phyloP scores from a whole-genome alignment of 306 rosid genomes.

The Begonia peltatifolia region DNA sequence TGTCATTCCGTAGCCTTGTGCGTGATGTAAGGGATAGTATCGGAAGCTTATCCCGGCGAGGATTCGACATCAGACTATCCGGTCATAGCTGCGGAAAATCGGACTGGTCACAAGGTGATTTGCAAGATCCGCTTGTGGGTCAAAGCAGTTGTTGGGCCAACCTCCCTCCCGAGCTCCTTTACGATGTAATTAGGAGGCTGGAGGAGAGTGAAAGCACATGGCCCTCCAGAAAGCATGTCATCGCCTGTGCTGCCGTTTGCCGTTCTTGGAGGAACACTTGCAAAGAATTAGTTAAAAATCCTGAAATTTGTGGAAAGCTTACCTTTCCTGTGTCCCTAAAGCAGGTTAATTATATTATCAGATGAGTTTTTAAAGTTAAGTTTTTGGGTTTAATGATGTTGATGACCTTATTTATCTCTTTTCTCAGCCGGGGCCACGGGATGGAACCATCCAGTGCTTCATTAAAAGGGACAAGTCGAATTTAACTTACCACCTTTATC shows the following conservation, averaged over 20 bases:
- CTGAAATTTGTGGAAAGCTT: slow-evolving; percentile 68
- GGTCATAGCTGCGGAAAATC: slow-evolving; percentile 70
- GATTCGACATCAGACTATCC: slow-evolving; percentile 61
- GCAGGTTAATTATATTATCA: slow-evolving; percentile 35
- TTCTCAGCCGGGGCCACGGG: slow-evolving; percentile 69
- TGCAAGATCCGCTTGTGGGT: slow-evolving; percentile 27
- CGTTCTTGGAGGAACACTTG: slow-evolving; percentile 91
- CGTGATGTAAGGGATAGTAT: slow-evolving; percentile 83
- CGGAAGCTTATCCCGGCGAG: slow-evolving; percentile 78
- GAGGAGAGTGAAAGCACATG: slow-evolving; percentile 76
- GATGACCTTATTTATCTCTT: background rate
- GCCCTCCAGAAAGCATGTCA: slow-evolving; percentile 74
- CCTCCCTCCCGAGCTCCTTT: slow-evolving; percentile 83
- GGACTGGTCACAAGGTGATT: slow-evolving; percentile 47
- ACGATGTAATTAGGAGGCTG: slow-evolving; percentile 70
- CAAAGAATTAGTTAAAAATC: slow-evolving; percentile 60
- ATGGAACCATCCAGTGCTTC: slow-evolving; percentile 77
- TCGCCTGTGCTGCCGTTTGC: slow-evolving; percentile 77
- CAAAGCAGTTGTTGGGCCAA: slow-evolving; percentile 73
- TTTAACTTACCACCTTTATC: slow-evolving; percentile 71
- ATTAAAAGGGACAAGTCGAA: slow-evolving; percentile 88
- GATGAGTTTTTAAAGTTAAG: background rate
- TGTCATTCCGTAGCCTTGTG: slow-evolving; percentile 92
- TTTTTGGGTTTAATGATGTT: too few relatives aligned
- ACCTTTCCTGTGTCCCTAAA: slow-evolving; percentile 83